Percentiles rank a stretch among this genome's conserved stretches.
phyloP scores from a whole-genome alignment of 2,329 filamentous ascomycete genomes.

The Claviceps maximensis region DNA sequence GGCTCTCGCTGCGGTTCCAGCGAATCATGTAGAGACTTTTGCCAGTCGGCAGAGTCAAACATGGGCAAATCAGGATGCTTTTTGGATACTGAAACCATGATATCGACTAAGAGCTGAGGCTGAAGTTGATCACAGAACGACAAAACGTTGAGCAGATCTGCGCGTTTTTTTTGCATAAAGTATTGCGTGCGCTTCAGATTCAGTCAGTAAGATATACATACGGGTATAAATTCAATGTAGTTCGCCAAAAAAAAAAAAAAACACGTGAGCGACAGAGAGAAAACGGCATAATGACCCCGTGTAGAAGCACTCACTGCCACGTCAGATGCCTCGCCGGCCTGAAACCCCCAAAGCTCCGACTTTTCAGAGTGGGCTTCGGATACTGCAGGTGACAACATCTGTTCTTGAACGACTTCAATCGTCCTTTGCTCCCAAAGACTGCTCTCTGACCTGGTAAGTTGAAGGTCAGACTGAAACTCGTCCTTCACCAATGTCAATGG shows the following conservation, averaged over 20 bases:
- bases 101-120: constrained; percentile 27
- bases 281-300: no score
- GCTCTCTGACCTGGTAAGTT: constrained; percentile 3
- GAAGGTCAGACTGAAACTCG: neutral
- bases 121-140: constrained; percentile 28
- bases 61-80: constrained; percentile 29
- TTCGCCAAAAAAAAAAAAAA: neutral
- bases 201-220: neutral
- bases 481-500: neutral
- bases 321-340: constrained; percentile 20
- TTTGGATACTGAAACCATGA: constrained; percentile 29
- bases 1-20: neutral
- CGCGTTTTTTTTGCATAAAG: constrained; percentile 23
- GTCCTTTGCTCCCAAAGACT: constrained; percentile 7
- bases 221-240: no score
- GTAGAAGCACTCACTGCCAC: constrained; percentile 17
- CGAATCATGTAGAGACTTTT: constrained; percentile 8
- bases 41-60: constrained; percentile 29
- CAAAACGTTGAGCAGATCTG: constrained; percentile 27
- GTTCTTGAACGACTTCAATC: constrained; percentile 18
- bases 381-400: constrained; percentile 20
- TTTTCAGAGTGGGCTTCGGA: constrained; percentile 20
- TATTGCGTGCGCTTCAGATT: constrained; percentile 23
- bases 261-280: neutral
- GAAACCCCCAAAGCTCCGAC: constrained; percentile 25